A percentile compares a stretch with the other conserved stretches of the same genome.
These are phyloP conservation scores for Fraxinus floribunda DNA, from an alignment of 305 asterid genomes.

Conservation along the genomic window DNA sequence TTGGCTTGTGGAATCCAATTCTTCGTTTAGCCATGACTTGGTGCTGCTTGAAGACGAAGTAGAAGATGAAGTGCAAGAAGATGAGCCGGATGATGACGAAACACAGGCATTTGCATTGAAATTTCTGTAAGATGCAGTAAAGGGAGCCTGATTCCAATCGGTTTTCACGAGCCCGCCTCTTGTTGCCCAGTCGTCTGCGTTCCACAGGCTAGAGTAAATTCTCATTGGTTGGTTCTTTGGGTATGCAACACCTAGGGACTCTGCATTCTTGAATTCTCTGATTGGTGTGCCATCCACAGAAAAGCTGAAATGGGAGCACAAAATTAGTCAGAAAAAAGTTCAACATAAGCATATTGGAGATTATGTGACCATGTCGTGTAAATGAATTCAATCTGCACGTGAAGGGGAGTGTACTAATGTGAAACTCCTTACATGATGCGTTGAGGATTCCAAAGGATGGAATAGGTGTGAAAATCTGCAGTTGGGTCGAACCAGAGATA, in stretches of 20 bases:
- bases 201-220: constrained; percentile 61
- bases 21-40: constrained; percentile 50
- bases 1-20: constrained; percentile 40
- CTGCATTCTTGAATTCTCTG: constrained; percentile 65
- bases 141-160: constrained; percentile 66
- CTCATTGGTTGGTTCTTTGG: constrained; percentile 62
- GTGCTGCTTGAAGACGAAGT: not conserved
- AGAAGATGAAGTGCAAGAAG: constrained; percentile 33
- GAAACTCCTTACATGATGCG: constrained; percentile 32
- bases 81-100: constrained; percentile 14
- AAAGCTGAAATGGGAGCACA: constrained; percentile 28
- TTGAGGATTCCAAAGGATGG: constrained; percentile 40
- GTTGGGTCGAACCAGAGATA: constrained; percentile 38
- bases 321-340: not conserved
- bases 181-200: constrained; percentile 79
- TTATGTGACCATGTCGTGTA: not conserved
- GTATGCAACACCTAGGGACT: constrained; percentile 42
- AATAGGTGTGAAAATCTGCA: constrained; percentile 36
- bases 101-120: constrained; percentile 45
- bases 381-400: no score
- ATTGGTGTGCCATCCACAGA: constrained; percentile 63
- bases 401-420: no score
- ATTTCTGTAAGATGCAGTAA: constrained; percentile 55
- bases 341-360: not conserved
- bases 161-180: constrained; percentile 67